Conservation (phyloP, 2,329 filamentous ascomycete species). For the Cryphonectria parasitica region DNA sequence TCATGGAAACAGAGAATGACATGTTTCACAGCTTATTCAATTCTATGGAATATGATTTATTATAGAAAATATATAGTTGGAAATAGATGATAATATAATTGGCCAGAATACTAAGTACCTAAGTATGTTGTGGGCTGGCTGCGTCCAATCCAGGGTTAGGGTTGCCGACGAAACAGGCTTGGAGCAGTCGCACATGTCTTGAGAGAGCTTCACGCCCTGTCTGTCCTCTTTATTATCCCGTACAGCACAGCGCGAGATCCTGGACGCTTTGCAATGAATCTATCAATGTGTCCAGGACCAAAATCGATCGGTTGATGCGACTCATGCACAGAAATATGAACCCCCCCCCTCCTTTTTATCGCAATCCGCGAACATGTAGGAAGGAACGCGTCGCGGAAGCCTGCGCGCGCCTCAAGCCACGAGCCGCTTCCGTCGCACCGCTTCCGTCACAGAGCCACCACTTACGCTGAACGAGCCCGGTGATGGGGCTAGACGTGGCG, state of each 20-base stretch:
- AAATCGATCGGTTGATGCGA: background rate
- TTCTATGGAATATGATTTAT: too few relatives aligned
- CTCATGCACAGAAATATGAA: background rate
- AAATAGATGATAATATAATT: too few relatives aligned
- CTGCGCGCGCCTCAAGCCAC: background rate
- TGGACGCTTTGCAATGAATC: background rate
- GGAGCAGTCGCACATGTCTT: background rate
- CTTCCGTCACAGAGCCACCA: too few relatives aligned
- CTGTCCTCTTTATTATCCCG: background rate
- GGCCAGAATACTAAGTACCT: too few relatives aligned
- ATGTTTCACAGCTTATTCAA: too few relatives aligned
- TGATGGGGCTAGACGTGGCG: background rate
- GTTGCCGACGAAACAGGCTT: background rate
- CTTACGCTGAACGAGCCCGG: background rate
- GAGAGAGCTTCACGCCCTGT: background rate
- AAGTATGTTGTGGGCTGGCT: too few relatives aligned
- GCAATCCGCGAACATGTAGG: background rate
- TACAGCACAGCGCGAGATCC: background rate
- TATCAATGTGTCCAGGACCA: too few relatives aligned
- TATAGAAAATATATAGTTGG: too few relatives aligned
- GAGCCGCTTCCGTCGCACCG: background rate
- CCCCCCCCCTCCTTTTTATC: too few relatives aligned
- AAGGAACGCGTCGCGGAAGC: background rate
- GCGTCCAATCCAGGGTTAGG: background rate
- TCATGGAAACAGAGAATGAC: too few relatives aligned